These are phyloP conservation scores for Mycena filopes DNA, from an alignment of 768 basidiomycete genomes.

Conservation along the genomic window DNA sequence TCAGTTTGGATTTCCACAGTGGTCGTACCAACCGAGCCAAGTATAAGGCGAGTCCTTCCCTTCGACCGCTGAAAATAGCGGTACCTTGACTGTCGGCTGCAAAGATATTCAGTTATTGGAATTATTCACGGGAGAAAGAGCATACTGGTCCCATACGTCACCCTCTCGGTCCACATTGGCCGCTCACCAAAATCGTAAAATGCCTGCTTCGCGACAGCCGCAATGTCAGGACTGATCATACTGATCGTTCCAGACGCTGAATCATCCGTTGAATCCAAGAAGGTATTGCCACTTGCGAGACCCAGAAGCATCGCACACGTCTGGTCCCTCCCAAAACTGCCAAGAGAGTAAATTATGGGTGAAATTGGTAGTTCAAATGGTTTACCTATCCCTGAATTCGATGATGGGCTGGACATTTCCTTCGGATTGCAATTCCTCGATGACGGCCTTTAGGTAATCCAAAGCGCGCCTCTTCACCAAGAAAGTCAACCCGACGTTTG, in stretches of 20 bases:
- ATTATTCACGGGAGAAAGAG: slow-evolving; percentile 10
- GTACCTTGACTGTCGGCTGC: slow-evolving; percentile 76
- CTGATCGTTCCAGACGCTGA: slow-evolving; percentile 58
- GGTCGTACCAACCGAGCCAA: slow-evolving; percentile 87
- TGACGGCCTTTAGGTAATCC: slow-evolving; percentile 83
- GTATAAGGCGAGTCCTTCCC: slow-evolving; percentile 90
- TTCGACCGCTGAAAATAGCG: slow-evolving; percentile 85
- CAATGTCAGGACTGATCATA: slow-evolving; percentile 69
- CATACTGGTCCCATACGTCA: slow-evolving; percentile 80
- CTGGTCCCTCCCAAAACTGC: slow-evolving; percentile 90
- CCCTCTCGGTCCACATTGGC: slow-evolving; percentile 83
- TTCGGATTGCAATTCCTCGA: slow-evolving; percentile 85
- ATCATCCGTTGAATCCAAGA: slow-evolving; percentile 69
- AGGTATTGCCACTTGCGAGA: slow-evolving; percentile 86
- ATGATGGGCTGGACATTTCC: slow-evolving; percentile 82
- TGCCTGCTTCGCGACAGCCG: slow-evolving; percentile 80
- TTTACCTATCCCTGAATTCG: slow-evolving; percentile 83
- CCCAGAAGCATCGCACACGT: slow-evolving; percentile 92
- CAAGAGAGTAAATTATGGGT: slow-evolving; percentile 4
- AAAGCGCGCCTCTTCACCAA: slow-evolving; percentile 84
- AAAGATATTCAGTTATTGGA: slow-evolving; percentile 8
- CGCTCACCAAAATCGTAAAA: slow-evolving; percentile 90
- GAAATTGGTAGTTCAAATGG: slow-evolving; percentile 10
- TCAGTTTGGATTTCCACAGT: slow-evolving; percentile 88
- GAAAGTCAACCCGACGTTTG: slow-evolving; percentile 86